phyloP scores from a whole-genome alignment of 2,329 filamentous ascomycete genomes.

The Trichoderma sp. region DNA sequence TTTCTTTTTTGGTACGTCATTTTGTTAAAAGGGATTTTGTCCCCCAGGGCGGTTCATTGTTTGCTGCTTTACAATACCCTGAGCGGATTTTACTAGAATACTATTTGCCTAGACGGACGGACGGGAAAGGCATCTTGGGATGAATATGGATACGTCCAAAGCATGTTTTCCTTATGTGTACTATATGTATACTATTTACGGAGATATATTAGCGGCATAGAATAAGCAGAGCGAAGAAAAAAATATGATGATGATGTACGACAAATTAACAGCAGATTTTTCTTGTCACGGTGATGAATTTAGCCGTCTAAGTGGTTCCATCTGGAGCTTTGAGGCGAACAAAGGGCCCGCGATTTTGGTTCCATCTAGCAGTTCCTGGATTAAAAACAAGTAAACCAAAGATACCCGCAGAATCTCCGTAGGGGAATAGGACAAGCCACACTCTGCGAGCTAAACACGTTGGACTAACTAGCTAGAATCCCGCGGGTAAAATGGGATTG shows the following conservation, averaged over 20 bases:
- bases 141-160: background rate
- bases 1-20: background rate
- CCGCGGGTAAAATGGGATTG: background rate
- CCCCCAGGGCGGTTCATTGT: background rate
- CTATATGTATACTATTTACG: background rate
- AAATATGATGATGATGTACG: background rate
- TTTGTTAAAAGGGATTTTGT: background rate
- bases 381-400: background rate
- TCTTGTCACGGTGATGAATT: background rate
- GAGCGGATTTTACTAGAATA: slow-evolving; percentile 1
- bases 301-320: background rate
- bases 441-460: background rate
- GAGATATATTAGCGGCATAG: background rate
- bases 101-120: background rate
- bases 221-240: background rate
- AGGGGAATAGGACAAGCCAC: background rate
- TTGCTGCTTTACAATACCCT: background rate
- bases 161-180: background rate
- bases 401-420: background rate
- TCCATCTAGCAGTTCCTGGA: background rate
- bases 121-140: background rate
- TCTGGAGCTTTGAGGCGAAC: background rate
- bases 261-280: too few relatives aligned
- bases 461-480: background rate
- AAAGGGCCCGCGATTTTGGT: background rate